Evolutionary conservation across 148 eudicot genomes (phyloP).

Genomic region (Bassia scoparia): DNA sequence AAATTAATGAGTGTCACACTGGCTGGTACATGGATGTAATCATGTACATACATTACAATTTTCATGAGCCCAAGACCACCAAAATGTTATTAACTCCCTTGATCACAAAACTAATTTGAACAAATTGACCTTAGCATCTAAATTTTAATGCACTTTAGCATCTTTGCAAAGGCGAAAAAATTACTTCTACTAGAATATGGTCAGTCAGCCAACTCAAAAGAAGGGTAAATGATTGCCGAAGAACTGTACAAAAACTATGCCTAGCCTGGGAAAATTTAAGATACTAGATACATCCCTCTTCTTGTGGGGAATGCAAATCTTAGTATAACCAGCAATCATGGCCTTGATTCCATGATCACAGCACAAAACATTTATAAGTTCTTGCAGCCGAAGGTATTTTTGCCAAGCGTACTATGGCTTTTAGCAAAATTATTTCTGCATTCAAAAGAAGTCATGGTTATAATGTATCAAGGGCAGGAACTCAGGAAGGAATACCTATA

Average conservation of each 20-base stretch:
- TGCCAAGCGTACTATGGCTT: slow-evolving; percentile 7
- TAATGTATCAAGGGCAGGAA: not conserved
- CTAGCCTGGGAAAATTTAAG: slow-evolving; percentile 8
- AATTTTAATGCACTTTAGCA: slow-evolving; percentile 16
- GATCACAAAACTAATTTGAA: not conserved
- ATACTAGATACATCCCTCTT: slow-evolving; percentile 20
- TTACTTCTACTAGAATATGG: not conserved
- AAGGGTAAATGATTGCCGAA: slow-evolving; percentile 10
- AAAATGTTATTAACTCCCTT: not conserved
- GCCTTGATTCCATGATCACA: slow-evolving; percentile 3
- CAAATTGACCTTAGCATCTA: not conserved
- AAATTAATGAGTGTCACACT: too few relatives aligned
- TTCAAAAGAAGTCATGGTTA: not conserved
- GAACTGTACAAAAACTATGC: slow-evolving; percentile 32
- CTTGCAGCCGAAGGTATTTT: slow-evolving; percentile 5
- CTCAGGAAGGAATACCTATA: not conserved
- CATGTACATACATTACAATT: not conserved
- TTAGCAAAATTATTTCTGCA: slow-evolving; percentile 19
- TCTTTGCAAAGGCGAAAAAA: slow-evolving; percentile 17
- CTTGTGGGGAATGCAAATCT: slow-evolving; percentile 13
- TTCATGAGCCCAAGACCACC: slow-evolving; percentile 3
- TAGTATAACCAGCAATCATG: slow-evolving; percentile 17
- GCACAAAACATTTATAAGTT: not conserved
- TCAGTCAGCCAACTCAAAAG: slow-evolving; percentile 2
- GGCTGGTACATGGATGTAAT: not conserved